Base-by-base conservation (phyloP, 768 basidiomycete species). In the Hemileccinum rubropunctum region DNA sequence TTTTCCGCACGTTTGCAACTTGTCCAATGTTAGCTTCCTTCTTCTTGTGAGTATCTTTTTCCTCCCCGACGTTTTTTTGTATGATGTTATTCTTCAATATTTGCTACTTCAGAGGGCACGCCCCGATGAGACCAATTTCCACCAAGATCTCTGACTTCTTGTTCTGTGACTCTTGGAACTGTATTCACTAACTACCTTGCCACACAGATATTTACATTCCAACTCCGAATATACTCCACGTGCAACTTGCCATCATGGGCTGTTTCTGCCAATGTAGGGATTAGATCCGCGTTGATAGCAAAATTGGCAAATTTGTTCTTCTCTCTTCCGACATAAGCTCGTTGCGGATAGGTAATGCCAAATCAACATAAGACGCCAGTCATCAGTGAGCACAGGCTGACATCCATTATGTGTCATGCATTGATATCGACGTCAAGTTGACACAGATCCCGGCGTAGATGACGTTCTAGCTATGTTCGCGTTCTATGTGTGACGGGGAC, bases 381-480 rank as follows among this genome's bases (percentile, higher is more conserved):
- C 38, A 88, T 90, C 56, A 88, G 87, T 88, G 57, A 70, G 82
- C 61, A 33, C 14, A 6, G 27, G 34, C 12, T 21, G 27, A 30
- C 17, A n/a, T 17, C 10, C 23, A 8, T 42, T 10, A 11, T 33
- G 39, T 9, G 6, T 26, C 32, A 32, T 17, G 12, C 5, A 30
- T 35, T 58, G 47, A 66, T 28, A 20, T 17, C 13, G n/a, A 32
- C 18, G 40, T 35, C 17, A 27, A 91, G 88, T 91, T 60, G 90
- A 91, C 58, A 88, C 88, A 23, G 91, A 94, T 62, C 88, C 91
- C 7, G 91, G 91, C 30, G 84, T 91, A 4, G 91, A 94, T 61
- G 91, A 94, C 64, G 73, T 77, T 21, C 57, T 91, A 45, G 90
- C 90, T 26, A 81, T 94, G 89, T 86, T 50, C 51, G 82, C 66